Conservation (phyloP, 306 rosid genomes). For the Trifolium pratense region DNA sequence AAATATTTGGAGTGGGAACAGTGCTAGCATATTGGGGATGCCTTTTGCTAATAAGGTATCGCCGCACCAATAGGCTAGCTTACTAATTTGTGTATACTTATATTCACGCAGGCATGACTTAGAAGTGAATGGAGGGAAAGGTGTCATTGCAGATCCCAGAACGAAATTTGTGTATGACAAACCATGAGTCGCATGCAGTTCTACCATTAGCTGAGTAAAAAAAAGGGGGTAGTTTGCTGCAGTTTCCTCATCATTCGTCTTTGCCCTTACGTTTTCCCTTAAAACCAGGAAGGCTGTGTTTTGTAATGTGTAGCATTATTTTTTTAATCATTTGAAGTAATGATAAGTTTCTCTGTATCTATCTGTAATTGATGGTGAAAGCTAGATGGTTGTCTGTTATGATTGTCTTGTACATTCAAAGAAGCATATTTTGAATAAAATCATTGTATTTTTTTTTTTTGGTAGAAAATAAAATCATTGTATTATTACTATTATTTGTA, state of each 20-base stretch:
- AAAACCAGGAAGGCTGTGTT: conserved; percentile 39
- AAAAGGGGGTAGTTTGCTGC: conserved; percentile 37
- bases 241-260: conserved; percentile 43
- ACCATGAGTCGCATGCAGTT: conserved; percentile 48
- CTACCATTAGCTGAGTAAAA: conserved; percentile 21
- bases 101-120: conserved; percentile 82
- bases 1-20: conserved; percentile 25
- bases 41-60: conserved; percentile 27
- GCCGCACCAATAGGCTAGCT: neutral
- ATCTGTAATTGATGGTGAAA: conserved; percentile 29
- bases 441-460: neutral
- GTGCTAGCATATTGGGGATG: conserved; percentile 1
- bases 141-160: conserved; percentile 86
- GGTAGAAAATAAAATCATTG: conserved; percentile 38
- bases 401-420: conserved; percentile 32
- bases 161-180: conserved; percentile 89
- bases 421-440: conserved; percentile 34
- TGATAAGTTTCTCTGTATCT: conserved; percentile 35
- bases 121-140: conserved; percentile 98
- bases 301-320: conserved; percentile 38
- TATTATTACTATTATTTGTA: neutral
- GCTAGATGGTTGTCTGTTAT: conserved; percentile 28
- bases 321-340: conserved; percentile 30
- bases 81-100: conserved; percentile 38
- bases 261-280: conserved; percentile 26